Evolutionary conservation across 2,329 filamentous ascomycete species (phyloP).

Genomic region (Nannizzia gypsea): DNA sequence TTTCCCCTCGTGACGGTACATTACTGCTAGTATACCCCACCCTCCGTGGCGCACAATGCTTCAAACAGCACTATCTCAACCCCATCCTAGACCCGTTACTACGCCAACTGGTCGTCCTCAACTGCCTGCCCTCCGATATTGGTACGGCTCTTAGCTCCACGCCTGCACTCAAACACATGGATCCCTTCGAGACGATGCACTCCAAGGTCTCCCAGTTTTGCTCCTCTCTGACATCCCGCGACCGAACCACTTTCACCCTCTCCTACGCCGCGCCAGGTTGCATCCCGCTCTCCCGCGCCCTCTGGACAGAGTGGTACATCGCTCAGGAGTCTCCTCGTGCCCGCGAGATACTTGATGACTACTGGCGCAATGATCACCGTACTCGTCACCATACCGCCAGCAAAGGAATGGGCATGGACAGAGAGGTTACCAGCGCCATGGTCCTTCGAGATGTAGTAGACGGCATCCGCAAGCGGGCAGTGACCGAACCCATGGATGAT

Average conservation of each 20-base stretch:
- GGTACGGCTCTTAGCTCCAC: slow-evolving; percentile 44
- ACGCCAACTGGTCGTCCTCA: slow-evolving; percentile 46
- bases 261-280: slow-evolving; percentile 42
- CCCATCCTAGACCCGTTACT: slow-evolving; percentile 51
- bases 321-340: slow-evolving; percentile 52
- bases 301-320: slow-evolving; percentile 54
- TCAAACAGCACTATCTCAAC: slow-evolving; percentile 48
- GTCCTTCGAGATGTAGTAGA: slow-evolving; percentile 49
- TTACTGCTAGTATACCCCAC: slow-evolving; percentile 54
- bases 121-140: slow-evolving; percentile 47
- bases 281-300: slow-evolving; percentile 39
- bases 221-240: slow-evolving; percentile 20
- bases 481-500: slow-evolving; percentile 23
- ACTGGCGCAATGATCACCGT: slow-evolving; percentile 31
- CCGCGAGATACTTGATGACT: slow-evolving; percentile 36
- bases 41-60: slow-evolving; percentile 44
- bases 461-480: slow-evolving; percentile 41
- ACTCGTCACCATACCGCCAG: slow-evolving; percentile 19
- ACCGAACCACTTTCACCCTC: slow-evolving; percentile 30
- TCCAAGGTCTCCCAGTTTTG: slow-evolving; percentile 32
- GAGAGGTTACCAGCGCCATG: slow-evolving; percentile 38
- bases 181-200: slow-evolving; percentile 43
- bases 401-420: slow-evolving; percentile 22
- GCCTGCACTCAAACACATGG: slow-evolving; percentile 42
- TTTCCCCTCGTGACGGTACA: slow-evolving; percentile 46